Conservation (phyloP, 768 basidiomycete species). For the Leucocoprinus birnbaumii region DNA sequence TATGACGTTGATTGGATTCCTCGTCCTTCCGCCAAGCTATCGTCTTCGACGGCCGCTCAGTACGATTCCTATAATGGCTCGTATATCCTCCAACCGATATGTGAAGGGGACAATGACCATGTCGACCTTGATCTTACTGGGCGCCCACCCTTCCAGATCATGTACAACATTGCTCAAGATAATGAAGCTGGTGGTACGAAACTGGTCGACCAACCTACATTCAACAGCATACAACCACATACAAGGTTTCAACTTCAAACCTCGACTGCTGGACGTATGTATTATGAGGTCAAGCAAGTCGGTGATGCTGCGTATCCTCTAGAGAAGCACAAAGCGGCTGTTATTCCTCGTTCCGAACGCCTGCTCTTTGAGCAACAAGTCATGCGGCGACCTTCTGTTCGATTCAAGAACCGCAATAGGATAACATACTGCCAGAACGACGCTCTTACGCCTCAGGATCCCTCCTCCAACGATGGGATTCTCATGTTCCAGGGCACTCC, state of each 20-base stretch:
- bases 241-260: constrained; percentile 84
- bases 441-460: constrained; percentile 52
- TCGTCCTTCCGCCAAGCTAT: constrained; percentile 70
- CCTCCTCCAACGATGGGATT: constrained; percentile 49
- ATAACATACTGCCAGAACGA: constrained; percentile 79
- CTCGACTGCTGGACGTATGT: constrained; percentile 72
- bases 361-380: constrained; percentile 87
- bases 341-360: constrained; percentile 67
- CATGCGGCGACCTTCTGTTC: constrained; percentile 73
- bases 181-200: constrained; percentile 65
- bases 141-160: constrained; percentile 90
- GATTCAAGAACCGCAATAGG: constrained; percentile 65
- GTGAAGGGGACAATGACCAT: constrained; percentile 77
- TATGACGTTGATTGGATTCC: constrained; percentile 81
- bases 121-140: constrained; percentile 85
- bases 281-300: constrained; percentile 88
- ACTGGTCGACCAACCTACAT: constrained; percentile 72
- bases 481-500: constrained; percentile 79
- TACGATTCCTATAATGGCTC: constrained; percentile 70
- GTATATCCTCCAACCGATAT: constrained; percentile 72
- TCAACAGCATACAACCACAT: constrained; percentile 80
- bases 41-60: constrained; percentile 49
- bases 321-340: constrained; percentile 54
- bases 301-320: constrained; percentile 85
- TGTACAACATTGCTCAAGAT: constrained; percentile 80